phyloP scores from a whole-genome alignment of 257 asterid species.

The Galeopsis tetrahit region DNA sequence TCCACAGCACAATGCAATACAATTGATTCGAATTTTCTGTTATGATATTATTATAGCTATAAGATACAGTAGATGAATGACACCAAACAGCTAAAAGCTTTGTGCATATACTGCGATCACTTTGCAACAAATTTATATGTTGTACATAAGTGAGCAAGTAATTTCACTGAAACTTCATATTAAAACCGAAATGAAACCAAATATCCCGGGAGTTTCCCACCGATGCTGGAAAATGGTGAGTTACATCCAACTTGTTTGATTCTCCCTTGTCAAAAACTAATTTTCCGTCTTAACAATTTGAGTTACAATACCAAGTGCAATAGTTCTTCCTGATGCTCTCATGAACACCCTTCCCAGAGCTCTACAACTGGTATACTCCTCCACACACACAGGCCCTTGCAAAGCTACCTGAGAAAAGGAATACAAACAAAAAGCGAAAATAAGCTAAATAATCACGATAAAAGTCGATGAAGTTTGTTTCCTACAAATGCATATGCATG shows the following conservation, averaged over 20 bases:
- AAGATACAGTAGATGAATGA: no score
- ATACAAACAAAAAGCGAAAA: background rate
- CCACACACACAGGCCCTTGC: slow-evolving; percentile 73
- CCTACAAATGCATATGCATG: no score
- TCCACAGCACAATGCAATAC: no score
- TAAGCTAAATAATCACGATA: no score
- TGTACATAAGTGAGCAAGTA: background rate
- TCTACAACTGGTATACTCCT: slow-evolving; percentile 66
- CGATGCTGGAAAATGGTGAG: slow-evolving; percentile 36
- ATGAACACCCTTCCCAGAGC: slow-evolving; percentile 87
- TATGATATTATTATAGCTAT: no score
- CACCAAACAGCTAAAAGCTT: no score
- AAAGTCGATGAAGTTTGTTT: no score
- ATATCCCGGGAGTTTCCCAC: background rate
- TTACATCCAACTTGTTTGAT: slow-evolving; percentile 18
- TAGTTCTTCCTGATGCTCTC: slow-evolving; percentile 79
- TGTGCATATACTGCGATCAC: background rate
- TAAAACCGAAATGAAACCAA: background rate
- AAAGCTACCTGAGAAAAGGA: slow-evolving; percentile 56
- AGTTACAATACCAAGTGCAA: slow-evolving; percentile 88
- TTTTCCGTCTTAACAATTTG: slow-evolving; percentile 43
- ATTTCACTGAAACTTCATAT: background rate
- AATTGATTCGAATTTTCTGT: no score
- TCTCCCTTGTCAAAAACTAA: slow-evolving; percentile 6
- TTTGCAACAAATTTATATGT: background rate